A percentile compares a stretch with the other conserved stretches of the same genome.
phyloP scores from a whole-genome alignment of 768 basidiomycete species.

The Macrolepiota fuliginosa region DNA sequence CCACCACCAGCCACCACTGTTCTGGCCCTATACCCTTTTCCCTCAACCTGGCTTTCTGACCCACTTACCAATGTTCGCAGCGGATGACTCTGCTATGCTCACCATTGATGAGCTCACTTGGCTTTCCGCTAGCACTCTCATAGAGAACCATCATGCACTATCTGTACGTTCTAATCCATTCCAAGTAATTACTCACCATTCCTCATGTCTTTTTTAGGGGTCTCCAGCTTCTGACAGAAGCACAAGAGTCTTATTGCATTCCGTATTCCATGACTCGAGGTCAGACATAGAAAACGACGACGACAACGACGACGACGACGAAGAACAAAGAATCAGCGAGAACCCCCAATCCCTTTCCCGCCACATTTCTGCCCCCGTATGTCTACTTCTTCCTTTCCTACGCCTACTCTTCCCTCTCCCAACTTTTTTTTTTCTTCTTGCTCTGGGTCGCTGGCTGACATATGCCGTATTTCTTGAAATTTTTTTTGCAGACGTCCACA shows the following conservation, averaged over 20 bases:
- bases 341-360: neutral
- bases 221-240: slow-evolving; percentile 3
- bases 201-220: neutral
- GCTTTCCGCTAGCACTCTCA: slow-evolving; percentile 38
- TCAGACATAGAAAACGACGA: slow-evolving; percentile 1
- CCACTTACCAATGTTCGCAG: slow-evolving; percentile 24
- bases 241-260: neutral
- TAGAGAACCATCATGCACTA: slow-evolving; percentile 11
- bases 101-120: slow-evolving; percentile 48
- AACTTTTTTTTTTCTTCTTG: neutral
- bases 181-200: neutral
- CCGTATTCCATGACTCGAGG: neutral
- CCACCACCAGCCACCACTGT: slow-evolving; percentile 7
- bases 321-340: neutral
- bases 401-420: neutral
- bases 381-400: neutral
- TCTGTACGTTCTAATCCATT: slow-evolving; percentile 1
- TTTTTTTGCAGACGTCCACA: slow-evolving; percentile 5
- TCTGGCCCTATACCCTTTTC: slow-evolving; percentile 14
- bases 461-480: neutral
- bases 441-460: neutral
- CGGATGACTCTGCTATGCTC: slow-evolving; percentile 27
- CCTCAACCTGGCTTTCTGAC: slow-evolving; percentile 13
- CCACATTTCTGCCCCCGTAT: neutral
- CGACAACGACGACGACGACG: neutral